Percentiles rank a stretch among this genome's conserved stretches.
These are phyloP conservation scores for Trametes coccinea DNA, from an alignment of 768 basidiomycete genomes.

Conservation along the genomic window DNA sequence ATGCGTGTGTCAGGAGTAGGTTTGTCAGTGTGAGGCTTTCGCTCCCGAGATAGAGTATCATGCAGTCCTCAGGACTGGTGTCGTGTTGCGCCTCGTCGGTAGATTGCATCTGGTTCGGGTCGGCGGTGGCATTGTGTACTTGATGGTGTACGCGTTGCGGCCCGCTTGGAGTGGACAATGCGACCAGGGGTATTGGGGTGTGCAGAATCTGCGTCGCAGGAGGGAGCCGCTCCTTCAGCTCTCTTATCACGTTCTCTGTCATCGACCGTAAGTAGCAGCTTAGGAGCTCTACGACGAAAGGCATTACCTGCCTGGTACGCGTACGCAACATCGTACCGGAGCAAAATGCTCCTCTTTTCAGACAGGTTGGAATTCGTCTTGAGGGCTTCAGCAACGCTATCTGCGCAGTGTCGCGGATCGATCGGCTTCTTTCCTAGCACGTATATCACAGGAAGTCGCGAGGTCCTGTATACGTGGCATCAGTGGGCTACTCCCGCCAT, in stretches of 20 bases:
- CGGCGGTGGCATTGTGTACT: neutral
- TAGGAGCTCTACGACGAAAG: too few species aligned
- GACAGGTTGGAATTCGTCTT: neutral
- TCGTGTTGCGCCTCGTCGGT: neutral
- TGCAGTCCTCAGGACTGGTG: conserved; percentile 30
- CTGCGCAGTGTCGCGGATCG: conserved; percentile 53
- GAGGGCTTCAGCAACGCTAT: conserved; percentile 41
- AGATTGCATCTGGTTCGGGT: neutral
- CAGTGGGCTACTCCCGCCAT: neutral
- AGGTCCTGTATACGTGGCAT: conserved; percentile 56
- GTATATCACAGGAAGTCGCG: conserved; percentile 86
- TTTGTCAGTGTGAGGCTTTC: conserved; percentile 84
- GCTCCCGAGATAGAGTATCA: conserved; percentile 67
- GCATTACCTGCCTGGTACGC: conserved; percentile 63
- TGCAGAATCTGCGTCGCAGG: conserved; percentile 38
- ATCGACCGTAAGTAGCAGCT: neutral
- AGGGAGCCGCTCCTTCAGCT: conserved; percentile 33
- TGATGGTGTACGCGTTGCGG: neutral
- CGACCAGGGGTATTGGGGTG: conserved; percentile 31
- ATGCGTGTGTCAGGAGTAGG: conserved; percentile 78
- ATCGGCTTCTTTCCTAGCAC: conserved; percentile 80
- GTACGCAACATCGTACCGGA: conserved; percentile 81
- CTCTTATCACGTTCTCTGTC: conserved; percentile 37
- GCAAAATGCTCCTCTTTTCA: conserved; percentile 41
- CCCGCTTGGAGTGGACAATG: conserved; percentile 16